Conservation (phyloP, 768 basidiomycete genomes). For the Pleurotus giganteus region DNA sequence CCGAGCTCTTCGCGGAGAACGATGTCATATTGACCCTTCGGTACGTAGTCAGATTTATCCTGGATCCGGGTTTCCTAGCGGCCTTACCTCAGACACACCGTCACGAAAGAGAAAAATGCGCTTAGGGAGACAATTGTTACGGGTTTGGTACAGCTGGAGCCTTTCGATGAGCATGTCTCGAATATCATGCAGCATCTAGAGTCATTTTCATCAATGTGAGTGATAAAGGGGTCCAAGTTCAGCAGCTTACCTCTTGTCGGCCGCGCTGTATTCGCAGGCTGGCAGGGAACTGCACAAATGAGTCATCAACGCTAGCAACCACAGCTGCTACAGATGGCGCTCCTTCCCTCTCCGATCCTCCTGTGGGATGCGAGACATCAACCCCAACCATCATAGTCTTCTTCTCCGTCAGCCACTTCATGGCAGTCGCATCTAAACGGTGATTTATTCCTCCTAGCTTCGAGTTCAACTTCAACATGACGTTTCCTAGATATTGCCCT, state of each 20-base stretch:
- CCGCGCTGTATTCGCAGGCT: constrained; percentile 65
- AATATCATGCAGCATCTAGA: constrained; percentile 71
- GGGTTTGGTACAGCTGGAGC: constrained; percentile 52
- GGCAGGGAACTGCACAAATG: constrained; percentile 76
- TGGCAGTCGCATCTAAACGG: constrained; percentile 37
- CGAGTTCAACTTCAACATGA: constrained; percentile 78
- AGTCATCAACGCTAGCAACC: constrained; percentile 69
- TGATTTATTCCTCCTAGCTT: constrained; percentile 88
- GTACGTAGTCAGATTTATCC: background rate
- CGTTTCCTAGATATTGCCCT: constrained; percentile 80
- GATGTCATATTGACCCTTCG: constrained; percentile 68
- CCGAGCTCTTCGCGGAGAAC: constrained; percentile 62
- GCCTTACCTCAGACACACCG: constrained; percentile 73
- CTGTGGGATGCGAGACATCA: constrained; percentile 74
- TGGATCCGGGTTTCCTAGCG: background rate
- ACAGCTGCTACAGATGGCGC: constrained; percentile 84
- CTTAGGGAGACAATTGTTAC: constrained; percentile 57
- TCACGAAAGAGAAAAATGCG: constrained; percentile 75
- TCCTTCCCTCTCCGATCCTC: constrained; percentile 61
- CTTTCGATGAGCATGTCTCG: constrained; percentile 70
- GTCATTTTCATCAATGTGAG: background rate
- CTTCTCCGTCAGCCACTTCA: constrained; percentile 63
- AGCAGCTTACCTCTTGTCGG: constrained; percentile 40
- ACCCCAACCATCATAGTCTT: constrained; percentile 85
- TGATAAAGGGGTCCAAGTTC: too few relatives aligned